Conservation (phyloP, 2,329 filamentous ascomycete species). For the Epichloe hybrida region DNA sequence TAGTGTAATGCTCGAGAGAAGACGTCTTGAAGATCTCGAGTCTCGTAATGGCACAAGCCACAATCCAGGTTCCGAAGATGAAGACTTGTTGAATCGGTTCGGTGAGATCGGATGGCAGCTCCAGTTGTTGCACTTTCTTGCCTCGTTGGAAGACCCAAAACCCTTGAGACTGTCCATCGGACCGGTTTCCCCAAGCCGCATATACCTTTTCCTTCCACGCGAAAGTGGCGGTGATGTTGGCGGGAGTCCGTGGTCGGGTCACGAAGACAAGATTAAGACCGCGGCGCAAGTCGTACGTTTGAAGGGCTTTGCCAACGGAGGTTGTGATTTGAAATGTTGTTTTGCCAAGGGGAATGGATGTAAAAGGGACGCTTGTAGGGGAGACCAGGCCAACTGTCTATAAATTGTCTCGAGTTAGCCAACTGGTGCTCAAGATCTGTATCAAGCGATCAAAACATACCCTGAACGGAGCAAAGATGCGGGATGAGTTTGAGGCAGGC, state of each 20-base stretch:
- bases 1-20: constrained; percentile 82
- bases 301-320: constrained; percentile 75
- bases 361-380: constrained; percentile 80
- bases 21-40: constrained; percentile 83
- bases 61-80: constrained; percentile 82
- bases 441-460: constrained; percentile 36
- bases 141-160: constrained; percentile 89
- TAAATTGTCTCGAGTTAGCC: constrained; percentile 3
- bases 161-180: constrained; percentile 42
- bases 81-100: constrained; percentile 67
- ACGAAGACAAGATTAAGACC: constrained; percentile 90
- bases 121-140: constrained; percentile 65
- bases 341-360: constrained; percentile 76
- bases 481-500: constrained; percentile 42
- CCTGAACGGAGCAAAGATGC: constrained; percentile 86
- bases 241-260: constrained; percentile 77
- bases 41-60: constrained; percentile 60
- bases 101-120: constrained; percentile 48
- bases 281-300: constrained; percentile 88
- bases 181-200: constrained; percentile 70
- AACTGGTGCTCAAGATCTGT: neutral
- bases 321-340: constrained; percentile 96
- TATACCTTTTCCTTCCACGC: constrained; percentile 81
- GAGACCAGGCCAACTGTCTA: constrained; percentile 90
- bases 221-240: constrained; percentile 69